Percentiles rank a stretch among this genome's conserved stretches.
These are phyloP conservation scores for Termitomyces eurrhizus DNA, from an alignment of 768 basidiomycete species.

Conservation along the genomic window DNA sequence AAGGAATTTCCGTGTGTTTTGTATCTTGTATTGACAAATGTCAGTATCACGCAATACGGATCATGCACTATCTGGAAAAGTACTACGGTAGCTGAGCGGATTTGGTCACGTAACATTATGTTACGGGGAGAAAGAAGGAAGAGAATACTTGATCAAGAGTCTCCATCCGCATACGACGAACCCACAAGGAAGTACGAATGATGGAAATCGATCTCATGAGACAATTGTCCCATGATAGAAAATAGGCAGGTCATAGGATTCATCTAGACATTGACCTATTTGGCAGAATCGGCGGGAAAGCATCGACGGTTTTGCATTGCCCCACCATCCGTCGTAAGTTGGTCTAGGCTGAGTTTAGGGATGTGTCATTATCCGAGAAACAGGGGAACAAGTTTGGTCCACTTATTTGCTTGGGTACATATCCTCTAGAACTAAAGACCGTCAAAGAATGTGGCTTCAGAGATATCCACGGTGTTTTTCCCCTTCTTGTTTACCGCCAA, in stretches of 20 bases:
- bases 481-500: slow-evolving; percentile 51
- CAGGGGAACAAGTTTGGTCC: not conserved
- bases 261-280: not conserved
- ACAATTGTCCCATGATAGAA: not conserved
- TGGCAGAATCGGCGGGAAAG: not conserved
- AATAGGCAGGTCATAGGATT: not conserved
- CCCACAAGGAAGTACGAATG: not conserved
- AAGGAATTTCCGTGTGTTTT: not conserved
- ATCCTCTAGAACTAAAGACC: slow-evolving; percentile 39
- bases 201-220: not conserved
- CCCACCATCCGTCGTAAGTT: not conserved
- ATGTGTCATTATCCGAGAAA: not conserved
- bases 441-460: slow-evolving; percentile 63
- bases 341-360: not conserved
- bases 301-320: not conserved
- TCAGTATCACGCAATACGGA: not conserved
- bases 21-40: not conserved
- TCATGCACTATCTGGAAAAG: not conserved
- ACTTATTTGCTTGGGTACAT: not conserved
- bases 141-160: not conserved
- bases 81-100: not conserved
- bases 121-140: not conserved
- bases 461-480: slow-evolving; percentile 48
- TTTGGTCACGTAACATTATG: not conserved
- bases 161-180: not conserved